phyloP scores from a whole-genome alignment of 768 basidiomycete species.

The Serendipita sp. region DNA sequence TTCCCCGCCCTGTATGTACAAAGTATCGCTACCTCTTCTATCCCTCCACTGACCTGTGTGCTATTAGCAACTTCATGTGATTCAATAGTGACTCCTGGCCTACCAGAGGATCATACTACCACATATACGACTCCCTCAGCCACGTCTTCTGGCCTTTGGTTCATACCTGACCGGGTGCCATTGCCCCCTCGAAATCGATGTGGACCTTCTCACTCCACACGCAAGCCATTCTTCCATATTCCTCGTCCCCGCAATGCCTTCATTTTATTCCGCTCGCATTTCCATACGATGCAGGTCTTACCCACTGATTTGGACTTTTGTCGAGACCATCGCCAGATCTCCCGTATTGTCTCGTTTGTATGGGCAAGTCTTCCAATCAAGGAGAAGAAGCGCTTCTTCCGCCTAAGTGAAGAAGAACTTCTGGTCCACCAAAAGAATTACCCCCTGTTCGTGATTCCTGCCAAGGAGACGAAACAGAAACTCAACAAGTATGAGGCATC shows the following conservation, averaged over 20 bases:
- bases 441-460: not conserved
- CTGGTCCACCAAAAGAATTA: not conserved
- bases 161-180: not conserved
- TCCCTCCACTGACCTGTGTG: too few relatives aligned
- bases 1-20: too few relatives aligned
- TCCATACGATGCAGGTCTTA: slow-evolving; percentile 15
- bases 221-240: slow-evolving; percentile 18
- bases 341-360: not conserved
- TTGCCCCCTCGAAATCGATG: not conserved
- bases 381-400: not conserved
- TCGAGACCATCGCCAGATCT: not conserved
- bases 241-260: slow-evolving; percentile 31
- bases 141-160: not conserved
- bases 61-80: too few relatives aligned
- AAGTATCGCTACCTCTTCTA: too few relatives aligned
- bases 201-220: not conserved
- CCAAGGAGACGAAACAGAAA: not conserved
- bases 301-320: not conserved
- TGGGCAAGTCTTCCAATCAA: not conserved
- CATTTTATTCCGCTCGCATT: slow-evolving; percentile 29
- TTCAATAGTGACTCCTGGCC: too few relatives aligned
- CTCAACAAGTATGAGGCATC: not conserved
- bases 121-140: not conserved
- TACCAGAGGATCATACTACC: too few relatives aligned
- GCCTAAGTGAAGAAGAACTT: not conserved